Evolutionary conservation across 139 green algal species (phyloP).

Genomic region (Haematococcus sp.): DNA sequence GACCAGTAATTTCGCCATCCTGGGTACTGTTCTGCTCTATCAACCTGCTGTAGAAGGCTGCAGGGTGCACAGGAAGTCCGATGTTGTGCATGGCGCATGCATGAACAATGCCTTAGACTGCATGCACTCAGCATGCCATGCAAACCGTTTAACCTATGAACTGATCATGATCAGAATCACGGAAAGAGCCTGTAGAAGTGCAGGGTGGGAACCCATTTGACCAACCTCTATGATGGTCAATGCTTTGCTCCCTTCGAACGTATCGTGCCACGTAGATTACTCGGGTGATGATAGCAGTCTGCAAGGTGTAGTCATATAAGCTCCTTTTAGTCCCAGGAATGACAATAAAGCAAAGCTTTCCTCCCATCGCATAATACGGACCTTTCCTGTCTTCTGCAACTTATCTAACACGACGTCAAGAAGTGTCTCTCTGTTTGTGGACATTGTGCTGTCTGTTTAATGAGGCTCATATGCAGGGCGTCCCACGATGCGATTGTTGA

Average conservation of each 20-base stretch:
- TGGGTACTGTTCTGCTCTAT: conserved; percentile 27
- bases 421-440: conserved; percentile 17
- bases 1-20: conserved; percentile 20
- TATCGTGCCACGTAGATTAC: conserved; percentile 39
- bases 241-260: conserved; percentile 8
- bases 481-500: no score
- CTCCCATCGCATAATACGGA: not conserved
- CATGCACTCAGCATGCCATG: not conserved
- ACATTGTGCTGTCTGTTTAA: no score
- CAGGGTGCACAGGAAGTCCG: not conserved
- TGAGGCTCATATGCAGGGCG: no score
- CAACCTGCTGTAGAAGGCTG: conserved; percentile 19
- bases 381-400: conserved; percentile 36
- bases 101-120: not conserved
- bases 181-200: not conserved
- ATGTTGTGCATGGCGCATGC: not conserved
- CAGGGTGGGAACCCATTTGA: not conserved
- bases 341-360: not conserved
- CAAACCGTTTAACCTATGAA: not conserved
- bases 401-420: conserved; percentile 35
- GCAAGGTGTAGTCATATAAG: not conserved
- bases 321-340: not conserved
- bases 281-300: conserved; percentile 25
- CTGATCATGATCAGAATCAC: not conserved
- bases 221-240: conserved; percentile 22